Percentiles rank a stretch among this genome's conserved stretches.
Evolutionary conservation across 78 protist genomes (phyloP).

Genomic region (Dictyostelium intermedium): DNA sequence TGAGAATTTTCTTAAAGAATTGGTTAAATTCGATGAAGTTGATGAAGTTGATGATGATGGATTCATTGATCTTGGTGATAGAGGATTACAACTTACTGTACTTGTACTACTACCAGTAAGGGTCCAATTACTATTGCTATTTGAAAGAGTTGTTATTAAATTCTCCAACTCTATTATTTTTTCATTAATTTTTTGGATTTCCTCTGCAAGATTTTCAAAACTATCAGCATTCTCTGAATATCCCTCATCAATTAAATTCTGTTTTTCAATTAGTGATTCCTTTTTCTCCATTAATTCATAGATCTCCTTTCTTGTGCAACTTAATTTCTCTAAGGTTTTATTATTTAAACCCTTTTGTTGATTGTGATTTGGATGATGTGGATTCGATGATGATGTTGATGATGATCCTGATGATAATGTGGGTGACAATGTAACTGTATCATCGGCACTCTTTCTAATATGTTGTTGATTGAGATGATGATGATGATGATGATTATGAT

Average conservation of each 20-base stretch:
- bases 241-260: conserved; percentile 1
- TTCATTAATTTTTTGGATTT: neutral
- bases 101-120: neutral
- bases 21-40: neutral
- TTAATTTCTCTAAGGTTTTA: neutral
- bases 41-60: neutral
- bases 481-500: neutral
- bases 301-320: neutral
- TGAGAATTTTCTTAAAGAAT: conserved; percentile 21
- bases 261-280: neutral
- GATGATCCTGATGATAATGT: neutral
- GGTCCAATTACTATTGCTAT: neutral
- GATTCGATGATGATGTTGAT: neutral
- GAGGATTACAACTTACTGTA: neutral
- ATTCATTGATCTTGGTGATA: neutral
- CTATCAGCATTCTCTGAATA: neutral
- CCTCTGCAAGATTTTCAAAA: conserved; percentile 2
- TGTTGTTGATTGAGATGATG: neutral
- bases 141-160: neutral
- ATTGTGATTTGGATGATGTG: conserved; percentile 3
- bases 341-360: neutral
- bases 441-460: neutral
- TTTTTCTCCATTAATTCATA: conserved; percentile 5
- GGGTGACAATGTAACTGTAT: neutral
- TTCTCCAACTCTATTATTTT: neutral